Percentiles rank a stretch among this genome's conserved stretches.
Evolutionary conservation across 2,329 filamentous ascomycete genomes (phyloP).

Genomic region (Septoria linicola): DNA sequence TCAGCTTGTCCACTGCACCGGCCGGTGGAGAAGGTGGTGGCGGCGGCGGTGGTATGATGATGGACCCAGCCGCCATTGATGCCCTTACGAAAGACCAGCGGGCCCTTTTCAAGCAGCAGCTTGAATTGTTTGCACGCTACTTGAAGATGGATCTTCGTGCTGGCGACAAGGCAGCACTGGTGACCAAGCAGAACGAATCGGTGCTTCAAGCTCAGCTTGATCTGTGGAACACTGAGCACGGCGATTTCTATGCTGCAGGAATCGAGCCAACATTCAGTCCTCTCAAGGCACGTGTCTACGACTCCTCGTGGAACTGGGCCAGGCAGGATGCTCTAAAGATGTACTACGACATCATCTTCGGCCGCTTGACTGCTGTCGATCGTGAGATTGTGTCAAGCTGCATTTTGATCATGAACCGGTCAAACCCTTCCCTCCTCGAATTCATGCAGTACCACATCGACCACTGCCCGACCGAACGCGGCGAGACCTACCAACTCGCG

Average conservation of each 20-base stretch:
- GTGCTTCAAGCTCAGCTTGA: slow-evolving; percentile 91
- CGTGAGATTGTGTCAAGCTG: slow-evolving; percentile 98
- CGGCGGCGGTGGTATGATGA: slow-evolving; percentile 90
- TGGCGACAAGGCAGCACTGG: slow-evolving; percentile 90
- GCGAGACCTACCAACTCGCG: slow-evolving; percentile 96
- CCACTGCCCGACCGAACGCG: slow-evolving; percentile 92
- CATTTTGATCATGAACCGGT: slow-evolving; percentile 98
- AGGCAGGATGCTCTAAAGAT: slow-evolving; percentile 95
- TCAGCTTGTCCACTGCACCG: slow-evolving; percentile 73
- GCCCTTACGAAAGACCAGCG: slow-evolving; percentile 96
- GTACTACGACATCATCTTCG: slow-evolving; percentile 99
- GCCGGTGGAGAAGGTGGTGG: slow-evolving; percentile 71
- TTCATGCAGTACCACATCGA: slow-evolving; percentile 99
- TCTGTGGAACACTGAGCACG: slow-evolving; percentile 91
- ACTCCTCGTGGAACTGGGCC: slow-evolving; percentile 99
- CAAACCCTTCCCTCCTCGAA: slow-evolving; percentile 89
- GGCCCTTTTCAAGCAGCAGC: slow-evolving; percentile 94
- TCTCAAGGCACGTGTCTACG: slow-evolving; percentile 92
- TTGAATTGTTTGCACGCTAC: slow-evolving; percentile 92
- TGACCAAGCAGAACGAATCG: slow-evolving; percentile 79
- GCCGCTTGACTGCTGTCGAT: slow-evolving; percentile 86
- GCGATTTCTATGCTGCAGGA: slow-evolving; percentile 90
- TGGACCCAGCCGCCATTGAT: slow-evolving; percentile 96
- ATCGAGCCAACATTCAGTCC: slow-evolving; percentile 93
- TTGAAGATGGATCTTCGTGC: slow-evolving; percentile 94